phyloP scores from a whole-genome alignment of 371 early-diverging fungal species.

The Circinella umbellata region DNA sequence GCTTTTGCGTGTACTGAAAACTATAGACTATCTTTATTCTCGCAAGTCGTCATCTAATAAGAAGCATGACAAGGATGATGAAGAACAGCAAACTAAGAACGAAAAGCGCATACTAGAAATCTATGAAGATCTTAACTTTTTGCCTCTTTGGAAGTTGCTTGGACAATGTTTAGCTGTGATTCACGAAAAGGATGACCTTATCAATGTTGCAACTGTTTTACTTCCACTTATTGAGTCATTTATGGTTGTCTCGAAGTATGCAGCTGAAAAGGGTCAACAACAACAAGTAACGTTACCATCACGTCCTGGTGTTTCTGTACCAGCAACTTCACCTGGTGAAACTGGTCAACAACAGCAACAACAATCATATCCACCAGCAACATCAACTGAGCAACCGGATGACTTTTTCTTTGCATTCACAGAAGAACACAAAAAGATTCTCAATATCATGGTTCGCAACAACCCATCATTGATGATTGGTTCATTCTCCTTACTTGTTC shows the following conservation, averaged over 20 bases:
- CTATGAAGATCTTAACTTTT: slow-evolving; percentile 75
- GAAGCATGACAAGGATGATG: slow-evolving; percentile 15
- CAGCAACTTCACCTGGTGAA: slow-evolving; percentile 26
- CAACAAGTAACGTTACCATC: neutral
- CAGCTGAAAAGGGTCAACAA: slow-evolving; percentile 41
- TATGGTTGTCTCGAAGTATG: slow-evolving; percentile 92
- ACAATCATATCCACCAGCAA: neutral
- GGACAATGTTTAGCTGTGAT: slow-evolving; percentile 78
- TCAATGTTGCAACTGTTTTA: slow-evolving; percentile 91
- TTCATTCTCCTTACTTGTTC: slow-evolving; percentile 94
- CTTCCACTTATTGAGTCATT: slow-evolving; percentile 96
- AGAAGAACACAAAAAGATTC: slow-evolving; percentile 93
- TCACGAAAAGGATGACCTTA: slow-evolving; percentile 77
- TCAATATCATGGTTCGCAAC: slow-evolving; percentile 97
- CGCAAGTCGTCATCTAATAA: slow-evolving; percentile 35
- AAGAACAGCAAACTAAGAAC: slow-evolving; percentile 32
- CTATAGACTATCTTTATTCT: slow-evolving; percentile 85
- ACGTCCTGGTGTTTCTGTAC: slow-evolving; percentile 10
- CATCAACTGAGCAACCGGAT: slow-evolving; percentile 37
- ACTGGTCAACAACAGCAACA: neutral
- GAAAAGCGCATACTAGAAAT: slow-evolving; percentile 67
- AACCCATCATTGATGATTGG: slow-evolving; percentile 96
- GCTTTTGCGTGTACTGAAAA: slow-evolving; percentile 91
- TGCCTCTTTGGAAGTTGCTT: slow-evolving; percentile 81
- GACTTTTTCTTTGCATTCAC: slow-evolving; percentile 88